Base-by-base conservation (phyloP, 1,284 basidiomycete species). In the Naganishia liquefaciens region DNA sequence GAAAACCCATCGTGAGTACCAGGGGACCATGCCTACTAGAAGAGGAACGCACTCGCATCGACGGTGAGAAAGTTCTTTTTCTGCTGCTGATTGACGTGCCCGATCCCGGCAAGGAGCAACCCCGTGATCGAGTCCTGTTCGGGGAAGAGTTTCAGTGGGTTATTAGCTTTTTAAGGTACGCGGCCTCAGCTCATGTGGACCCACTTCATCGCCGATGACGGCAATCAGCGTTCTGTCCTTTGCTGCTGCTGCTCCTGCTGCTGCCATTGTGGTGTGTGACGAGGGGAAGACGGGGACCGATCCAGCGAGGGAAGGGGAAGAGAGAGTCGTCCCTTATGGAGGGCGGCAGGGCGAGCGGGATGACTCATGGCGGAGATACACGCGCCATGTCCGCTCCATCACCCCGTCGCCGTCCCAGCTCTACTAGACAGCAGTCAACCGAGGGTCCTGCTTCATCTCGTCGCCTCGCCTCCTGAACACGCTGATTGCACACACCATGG, bases 51-150 rank as follows among this genome's bases (percentile, higher is more conserved):
- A 96, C 93, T 97, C 11, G 86, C 76, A 71, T 96, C 92, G 39
- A 96, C 94, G 39, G 96, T 86, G 55, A 96, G 82, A 76, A 97
- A 96, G 82, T 96, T 97, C 87, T 95, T 94, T 83, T 88, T 90
- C 80, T 91, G 90, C 62, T 89, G 84, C 68, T 89, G 86, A 71
- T 89, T 87, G 69, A 96, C 83, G 77, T 97, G 88, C 1, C 93
- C 93, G 62, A 96, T 86, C 46, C 93, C 93, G 15, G 93, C 93
- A 54, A 97, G 84, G 51, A 97, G 84, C 21, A 96, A 83, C 46
- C 93, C 93, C 0, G 93, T 97, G 68, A 97, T 90, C 2, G 93
- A 92, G 80, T 97, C 94, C 93, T 96, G 54, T 42, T 19, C 64
- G 23, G 17, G 51, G 33, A 27, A n/a, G 47, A 58, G 25, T 9